Evolutionary conservation across 148 eudicot genomes (phyloP).

Genomic region (Talinum fruticosum): DNA sequence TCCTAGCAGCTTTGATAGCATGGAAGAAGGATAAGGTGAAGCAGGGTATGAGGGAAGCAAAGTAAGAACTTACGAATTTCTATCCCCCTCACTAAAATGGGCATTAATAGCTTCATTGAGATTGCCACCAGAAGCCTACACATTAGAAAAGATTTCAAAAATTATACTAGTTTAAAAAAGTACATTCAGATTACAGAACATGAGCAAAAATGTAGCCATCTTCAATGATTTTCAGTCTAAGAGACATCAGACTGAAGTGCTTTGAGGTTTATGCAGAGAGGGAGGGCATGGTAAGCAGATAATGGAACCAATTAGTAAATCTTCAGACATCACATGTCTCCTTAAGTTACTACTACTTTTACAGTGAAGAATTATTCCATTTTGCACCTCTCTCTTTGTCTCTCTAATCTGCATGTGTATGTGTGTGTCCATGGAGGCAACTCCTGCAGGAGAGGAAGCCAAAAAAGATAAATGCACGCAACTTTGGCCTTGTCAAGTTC

Average conservation of each 20-base stretch:
- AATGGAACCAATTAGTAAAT: not conserved
- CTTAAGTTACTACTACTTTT: not conserved
- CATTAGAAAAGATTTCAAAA: conserved; percentile 1
- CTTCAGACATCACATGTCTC: not conserved
- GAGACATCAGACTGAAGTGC: not conserved
- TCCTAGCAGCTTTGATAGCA: not conserved
- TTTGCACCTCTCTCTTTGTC: too few species aligned
- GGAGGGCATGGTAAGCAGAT: not conserved
- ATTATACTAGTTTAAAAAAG: not conserved
- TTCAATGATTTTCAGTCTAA: not conserved
- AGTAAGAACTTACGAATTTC: conserved; percentile 51
- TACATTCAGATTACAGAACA: not conserved
- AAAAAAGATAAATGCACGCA: not conserved
- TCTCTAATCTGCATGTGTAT: not conserved
- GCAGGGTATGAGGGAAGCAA: not conserved
- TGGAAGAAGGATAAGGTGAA: not conserved
- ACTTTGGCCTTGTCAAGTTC: not conserved
- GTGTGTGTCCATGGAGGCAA: not conserved
- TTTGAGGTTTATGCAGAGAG: not conserved
- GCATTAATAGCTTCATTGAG: conserved; percentile 90
- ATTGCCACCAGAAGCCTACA: conserved; percentile 75
- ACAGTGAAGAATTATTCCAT: not conserved
- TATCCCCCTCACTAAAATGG: conserved; percentile 66
- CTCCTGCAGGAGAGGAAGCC: not conserved
- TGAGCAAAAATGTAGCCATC: not conserved